These are phyloP conservation scores for Talaromyces rugulosus DNA, from an alignment of 2,329 filamentous ascomycete species.

Conservation along the genomic window DNA sequence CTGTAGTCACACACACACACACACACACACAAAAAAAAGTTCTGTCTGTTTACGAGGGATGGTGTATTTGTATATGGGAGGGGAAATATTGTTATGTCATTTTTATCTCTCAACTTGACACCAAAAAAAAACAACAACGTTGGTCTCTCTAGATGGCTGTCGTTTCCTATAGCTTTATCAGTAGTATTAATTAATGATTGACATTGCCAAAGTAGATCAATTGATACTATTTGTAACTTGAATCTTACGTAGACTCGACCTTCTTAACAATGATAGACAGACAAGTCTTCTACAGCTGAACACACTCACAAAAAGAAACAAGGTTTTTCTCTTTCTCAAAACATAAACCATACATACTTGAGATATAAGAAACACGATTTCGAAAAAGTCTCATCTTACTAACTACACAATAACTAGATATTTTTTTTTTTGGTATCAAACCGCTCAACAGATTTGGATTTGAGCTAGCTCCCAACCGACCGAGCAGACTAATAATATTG, in stretches of 20 bases:
- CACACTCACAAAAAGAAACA: too few relatives aligned
- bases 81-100: neutral
- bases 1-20: neutral
- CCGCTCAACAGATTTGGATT: neutral
- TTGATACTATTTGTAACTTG: too few relatives aligned
- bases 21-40: too few relatives aligned
- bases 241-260: too few relatives aligned
- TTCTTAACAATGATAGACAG: too few relatives aligned
- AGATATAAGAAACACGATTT: too few relatives aligned
- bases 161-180: neutral
- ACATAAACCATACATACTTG: too few relatives aligned
- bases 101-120: too few relatives aligned
- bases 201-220: neutral
- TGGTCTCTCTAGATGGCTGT: neutral
- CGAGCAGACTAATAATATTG: neutral
- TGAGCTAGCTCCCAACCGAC: neutral
- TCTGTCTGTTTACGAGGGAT: too few relatives aligned
- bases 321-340: too few relatives aligned
- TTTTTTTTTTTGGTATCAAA: neutral
- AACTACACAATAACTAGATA: neutral
- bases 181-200: neutral
- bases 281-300: too few relatives aligned
- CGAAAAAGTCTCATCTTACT: neutral
- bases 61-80: too few relatives aligned
- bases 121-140: neutral